Percentiles rank a stretch among this genome's conserved stretches.
phyloP scores from a whole-genome alignment of 192 early-diverging fungal genomes.

The Coemansia sp. region DNA sequence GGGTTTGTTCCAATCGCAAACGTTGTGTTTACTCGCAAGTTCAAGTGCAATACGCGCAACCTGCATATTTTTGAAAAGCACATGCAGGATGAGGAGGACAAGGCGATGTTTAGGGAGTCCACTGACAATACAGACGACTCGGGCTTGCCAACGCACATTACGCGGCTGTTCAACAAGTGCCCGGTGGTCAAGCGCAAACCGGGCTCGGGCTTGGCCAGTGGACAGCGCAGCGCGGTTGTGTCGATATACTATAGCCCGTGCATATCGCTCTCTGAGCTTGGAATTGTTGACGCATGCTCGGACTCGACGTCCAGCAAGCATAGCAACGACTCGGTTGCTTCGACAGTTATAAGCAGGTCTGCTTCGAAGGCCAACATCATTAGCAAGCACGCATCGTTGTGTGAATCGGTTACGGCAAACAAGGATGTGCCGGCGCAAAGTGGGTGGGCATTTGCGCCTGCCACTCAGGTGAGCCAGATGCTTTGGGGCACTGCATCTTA shows the following conservation, averaged over 20 bases:
- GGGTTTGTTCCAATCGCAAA: slow-evolving; percentile 42
- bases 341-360: background rate
- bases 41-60: slow-evolving; percentile 48
- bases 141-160: slow-evolving; percentile 18
- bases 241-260: slow-evolving; percentile 28
- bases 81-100: slow-evolving; percentile 25
- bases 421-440: background rate
- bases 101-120: slow-evolving; percentile 3
- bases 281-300: background rate
- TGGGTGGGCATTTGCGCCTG: background rate
- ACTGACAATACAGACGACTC: background rate
- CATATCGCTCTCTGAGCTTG: slow-evolving; percentile 14
- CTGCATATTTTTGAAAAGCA: slow-evolving; percentile 23
- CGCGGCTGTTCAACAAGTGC: slow-evolving; percentile 24
- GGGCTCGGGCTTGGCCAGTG: background rate
- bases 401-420: background rate
- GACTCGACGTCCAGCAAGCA: slow-evolving; percentile 1
- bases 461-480: background rate
- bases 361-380: background rate
- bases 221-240: background rate
- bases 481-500: background rate
- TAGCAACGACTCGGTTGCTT: slow-evolving; percentile 1
- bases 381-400: background rate
- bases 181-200: slow-evolving; percentile 19
- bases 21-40: slow-evolving; percentile 31